Conservation (phyloP, 768 basidiomycete genomes). For the Tephrocybe sp. region DNA sequence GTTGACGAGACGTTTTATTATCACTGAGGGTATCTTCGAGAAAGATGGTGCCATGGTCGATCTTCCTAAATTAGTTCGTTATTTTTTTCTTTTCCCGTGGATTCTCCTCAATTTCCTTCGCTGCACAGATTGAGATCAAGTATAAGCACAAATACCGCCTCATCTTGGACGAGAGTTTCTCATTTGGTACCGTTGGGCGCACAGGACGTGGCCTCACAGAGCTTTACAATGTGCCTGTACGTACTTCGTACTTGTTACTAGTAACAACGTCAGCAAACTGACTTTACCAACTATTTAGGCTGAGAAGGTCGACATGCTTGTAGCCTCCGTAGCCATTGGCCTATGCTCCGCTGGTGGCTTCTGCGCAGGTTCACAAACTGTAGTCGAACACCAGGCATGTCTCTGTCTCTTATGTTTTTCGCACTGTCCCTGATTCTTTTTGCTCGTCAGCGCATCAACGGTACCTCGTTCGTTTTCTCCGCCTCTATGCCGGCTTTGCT, state of each 20-base stretch:
- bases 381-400: constrained; percentile 83
- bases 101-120: background rate
- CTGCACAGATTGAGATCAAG: constrained; percentile 83
- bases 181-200: constrained; percentile 89
- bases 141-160: constrained; percentile 93
- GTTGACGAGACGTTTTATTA: constrained; percentile 88
- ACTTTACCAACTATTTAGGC: constrained; percentile 45
- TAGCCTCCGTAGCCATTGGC: constrained; percentile 85
- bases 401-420: background rate
- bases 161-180: constrained; percentile 90
- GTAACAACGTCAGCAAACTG: background rate
- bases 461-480: constrained; percentile 92
- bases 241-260: constrained; percentile 22
- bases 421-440: background rate
- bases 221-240: constrained; percentile 87
- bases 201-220: constrained; percentile 96
- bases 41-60: constrained; percentile 92
- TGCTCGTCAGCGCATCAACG: constrained; percentile 79
- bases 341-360: constrained; percentile 88
- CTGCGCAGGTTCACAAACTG: constrained; percentile 83
- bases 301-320: constrained; percentile 89
- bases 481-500: constrained; percentile 91
- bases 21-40: constrained; percentile 97
- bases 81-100: background rate
- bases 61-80: constrained; percentile 82